Conservation (phyloP, 768 basidiomycete genomes). For the Panaeolus papilionaceus region DNA sequence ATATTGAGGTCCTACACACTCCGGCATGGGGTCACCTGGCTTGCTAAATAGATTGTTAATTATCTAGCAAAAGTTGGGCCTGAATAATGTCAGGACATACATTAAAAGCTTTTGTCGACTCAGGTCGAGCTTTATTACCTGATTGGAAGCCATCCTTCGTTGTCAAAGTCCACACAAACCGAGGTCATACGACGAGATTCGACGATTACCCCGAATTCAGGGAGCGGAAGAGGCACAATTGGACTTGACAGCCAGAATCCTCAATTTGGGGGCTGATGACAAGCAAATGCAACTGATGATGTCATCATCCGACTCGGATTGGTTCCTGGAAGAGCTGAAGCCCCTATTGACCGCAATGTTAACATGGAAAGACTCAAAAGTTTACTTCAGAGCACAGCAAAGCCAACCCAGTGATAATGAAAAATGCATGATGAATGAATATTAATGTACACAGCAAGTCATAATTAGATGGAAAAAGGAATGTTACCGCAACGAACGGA, state of each 20-base stretch:
- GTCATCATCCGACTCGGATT: neutral
- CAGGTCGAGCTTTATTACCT: conserved; percentile 25
- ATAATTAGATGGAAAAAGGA: neutral
- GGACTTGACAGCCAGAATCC: conserved; percentile 7
- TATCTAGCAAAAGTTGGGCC: too few relatives aligned
- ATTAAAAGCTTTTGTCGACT: conserved; percentile 26
- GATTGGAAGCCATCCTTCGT: conserved; percentile 17
- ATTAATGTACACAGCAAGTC: conserved; percentile 11
- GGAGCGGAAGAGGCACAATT: neutral
- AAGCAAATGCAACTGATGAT: conserved; percentile 6
- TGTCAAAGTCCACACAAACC: neutral
- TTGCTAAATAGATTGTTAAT: conserved; percentile 18
- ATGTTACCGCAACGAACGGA: neutral
- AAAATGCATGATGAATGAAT: conserved; percentile 7
- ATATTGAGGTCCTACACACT: conserved; percentile 20
- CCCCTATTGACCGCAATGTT: neutral
- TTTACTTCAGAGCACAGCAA: too few relatives aligned
- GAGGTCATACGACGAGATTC: neutral
- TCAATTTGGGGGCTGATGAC: conserved; percentile 1
- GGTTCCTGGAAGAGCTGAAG: neutral
- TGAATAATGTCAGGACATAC: conserved; percentile 14
- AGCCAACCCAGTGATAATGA: neutral
- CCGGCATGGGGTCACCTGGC: conserved; percentile 31
- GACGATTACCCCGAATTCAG: neutral
- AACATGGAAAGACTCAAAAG: too few relatives aligned